Evolutionary conservation across 257 asterid genomes (phyloP).

Genomic region (Striga asiatica): DNA sequence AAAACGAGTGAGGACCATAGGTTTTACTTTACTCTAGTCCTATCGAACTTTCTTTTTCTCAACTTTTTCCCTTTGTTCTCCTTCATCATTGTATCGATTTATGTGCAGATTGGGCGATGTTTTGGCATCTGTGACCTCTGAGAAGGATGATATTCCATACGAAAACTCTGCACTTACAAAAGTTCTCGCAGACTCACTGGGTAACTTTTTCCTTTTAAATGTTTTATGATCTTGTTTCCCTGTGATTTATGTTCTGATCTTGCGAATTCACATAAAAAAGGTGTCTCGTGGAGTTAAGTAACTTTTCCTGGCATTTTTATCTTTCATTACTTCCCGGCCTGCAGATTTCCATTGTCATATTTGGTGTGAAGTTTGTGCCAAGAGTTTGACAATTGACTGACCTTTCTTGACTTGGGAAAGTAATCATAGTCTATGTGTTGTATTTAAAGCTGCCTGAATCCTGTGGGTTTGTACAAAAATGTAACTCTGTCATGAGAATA

Average conservation of each 20-base stretch:
- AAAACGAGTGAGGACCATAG: background rate
- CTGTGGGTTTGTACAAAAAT: background rate
- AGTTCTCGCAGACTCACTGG: constrained; percentile 81
- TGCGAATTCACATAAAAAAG: background rate
- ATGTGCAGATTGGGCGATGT: constrained; percentile 94
- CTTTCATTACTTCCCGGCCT: constrained; percentile 7
- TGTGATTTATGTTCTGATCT: constrained; percentile 5
- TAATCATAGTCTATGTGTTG: background rate
- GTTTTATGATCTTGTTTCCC: background rate
- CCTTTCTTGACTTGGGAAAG: background rate
- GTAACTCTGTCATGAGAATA: background rate
- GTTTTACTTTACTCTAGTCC: constrained; percentile 9
- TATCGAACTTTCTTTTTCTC: constrained; percentile 8
- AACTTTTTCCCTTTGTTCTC: constrained; percentile 10
- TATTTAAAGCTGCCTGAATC: background rate
- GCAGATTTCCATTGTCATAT: constrained; percentile 5
- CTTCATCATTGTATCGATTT: constrained; percentile 17
- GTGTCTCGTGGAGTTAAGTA: background rate
- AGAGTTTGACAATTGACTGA: constrained; percentile 6
- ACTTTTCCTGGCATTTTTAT: background rate
- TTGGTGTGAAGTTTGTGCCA: constrained; percentile 8
- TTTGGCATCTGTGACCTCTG: constrained; percentile 71
- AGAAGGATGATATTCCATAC: constrained; percentile 69
- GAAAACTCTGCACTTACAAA: constrained; percentile 79
- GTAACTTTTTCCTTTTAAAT: constrained; percentile 24